phyloP scores from a whole-genome alignment of 345 rosid genomes.

The Citrus trifoliata region DNA sequence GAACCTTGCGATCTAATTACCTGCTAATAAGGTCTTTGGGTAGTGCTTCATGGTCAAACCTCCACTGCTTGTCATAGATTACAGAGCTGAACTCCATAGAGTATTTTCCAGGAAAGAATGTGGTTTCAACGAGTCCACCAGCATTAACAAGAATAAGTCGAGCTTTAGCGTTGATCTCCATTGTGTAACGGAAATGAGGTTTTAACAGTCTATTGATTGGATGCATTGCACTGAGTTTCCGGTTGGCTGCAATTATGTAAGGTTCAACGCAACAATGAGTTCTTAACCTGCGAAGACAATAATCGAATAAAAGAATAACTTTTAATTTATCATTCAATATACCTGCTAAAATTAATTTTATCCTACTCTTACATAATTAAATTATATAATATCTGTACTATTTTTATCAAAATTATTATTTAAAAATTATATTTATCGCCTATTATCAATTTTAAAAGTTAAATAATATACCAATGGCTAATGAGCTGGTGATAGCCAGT shows the following conservation, averaged over 20 bases:
- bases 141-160: conserved; percentile 48
- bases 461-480: conserved; percentile 51
- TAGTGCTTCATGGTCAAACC: conserved; percentile 48
- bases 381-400: too few relatives aligned
- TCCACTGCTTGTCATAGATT: conserved; percentile 48
- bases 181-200: conserved; percentile 78
- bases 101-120: conserved; percentile 57
- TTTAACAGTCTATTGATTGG: conserved; percentile 55
- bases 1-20: background rate
- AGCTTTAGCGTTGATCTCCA: conserved; percentile 75
- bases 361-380: too few relatives aligned
- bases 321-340: too few relatives aligned
- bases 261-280: conserved; percentile 69
- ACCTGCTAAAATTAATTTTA: too few relatives aligned
- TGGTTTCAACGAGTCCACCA: conserved; percentile 54
- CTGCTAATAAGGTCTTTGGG: conserved; percentile 48
- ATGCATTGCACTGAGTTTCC: conserved; percentile 72
- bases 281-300: conserved; percentile 45
- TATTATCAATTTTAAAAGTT: too few relatives aligned
- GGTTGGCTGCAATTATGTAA: conserved; percentile 57
- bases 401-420: too few relatives aligned
- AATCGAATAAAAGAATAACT: background rate
- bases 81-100: conserved; percentile 52
- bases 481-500: conserved; percentile 65
- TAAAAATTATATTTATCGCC: too few relatives aligned